Evolutionary conservation across 1,284 basidiomycete species (phyloP).

Genomic region (Trametes polyzona): DNA sequence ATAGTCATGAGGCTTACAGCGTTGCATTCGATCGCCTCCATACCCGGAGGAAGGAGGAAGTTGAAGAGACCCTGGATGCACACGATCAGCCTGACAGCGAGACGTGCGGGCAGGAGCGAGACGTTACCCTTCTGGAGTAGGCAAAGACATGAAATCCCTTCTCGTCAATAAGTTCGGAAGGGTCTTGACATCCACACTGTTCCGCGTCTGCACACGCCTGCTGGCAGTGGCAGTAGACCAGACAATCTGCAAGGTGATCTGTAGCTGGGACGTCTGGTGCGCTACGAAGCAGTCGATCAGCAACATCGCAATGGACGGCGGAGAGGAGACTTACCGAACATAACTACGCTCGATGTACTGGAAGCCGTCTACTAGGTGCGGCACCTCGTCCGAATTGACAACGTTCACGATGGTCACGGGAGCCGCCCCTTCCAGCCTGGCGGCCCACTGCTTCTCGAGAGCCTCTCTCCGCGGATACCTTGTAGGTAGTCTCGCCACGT

Average conservation of each 20-base stretch:
- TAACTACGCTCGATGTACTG: constrained; percentile 57
- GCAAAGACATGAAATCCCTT: constrained; percentile 37
- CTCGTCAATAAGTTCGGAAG: constrained; percentile 31
- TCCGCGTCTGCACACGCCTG: constrained; percentile 31
- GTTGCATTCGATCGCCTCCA: constrained; percentile 66
- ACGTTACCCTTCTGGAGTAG: constrained; percentile 42
- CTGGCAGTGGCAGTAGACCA: constrained; percentile 38
- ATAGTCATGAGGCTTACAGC: constrained; percentile 41
- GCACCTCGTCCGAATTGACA: constrained; percentile 51
- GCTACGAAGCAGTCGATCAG: not conserved
- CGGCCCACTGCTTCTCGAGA: constrained; percentile 13
- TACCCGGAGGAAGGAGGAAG: constrained; percentile 46
- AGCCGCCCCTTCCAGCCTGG: constrained; percentile 40
- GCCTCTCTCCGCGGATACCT: not conserved
- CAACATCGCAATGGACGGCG: no score
- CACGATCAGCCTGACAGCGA: not conserved
- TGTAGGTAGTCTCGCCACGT: not conserved
- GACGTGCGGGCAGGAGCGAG: not conserved
- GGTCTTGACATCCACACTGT: constrained; percentile 38
- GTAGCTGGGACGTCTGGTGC: constrained; percentile 24
- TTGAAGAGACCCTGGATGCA: constrained; percentile 52
- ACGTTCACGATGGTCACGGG: constrained; percentile 50
- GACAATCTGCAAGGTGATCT: constrained; percentile 23
- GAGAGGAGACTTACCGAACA: constrained; percentile 38
- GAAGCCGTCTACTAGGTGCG: constrained; percentile 46